Conservation (phyloP, 768 basidiomycete species). For the Boletus patriciae region DNA sequence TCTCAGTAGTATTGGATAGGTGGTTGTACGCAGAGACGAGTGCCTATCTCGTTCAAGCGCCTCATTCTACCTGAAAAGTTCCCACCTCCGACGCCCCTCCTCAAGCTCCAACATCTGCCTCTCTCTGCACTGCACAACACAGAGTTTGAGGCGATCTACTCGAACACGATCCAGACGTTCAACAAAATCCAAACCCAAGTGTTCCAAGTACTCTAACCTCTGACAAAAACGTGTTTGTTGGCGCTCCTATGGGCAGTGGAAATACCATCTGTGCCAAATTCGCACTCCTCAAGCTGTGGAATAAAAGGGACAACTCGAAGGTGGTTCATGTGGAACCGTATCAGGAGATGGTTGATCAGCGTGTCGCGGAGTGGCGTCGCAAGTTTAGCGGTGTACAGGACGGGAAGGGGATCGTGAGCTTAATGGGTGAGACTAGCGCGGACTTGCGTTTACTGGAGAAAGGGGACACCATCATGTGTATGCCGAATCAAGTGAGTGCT, state of each 20-base stretch:
- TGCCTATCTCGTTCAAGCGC: conserved; percentile 97
- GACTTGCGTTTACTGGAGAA: conserved; percentile 88
- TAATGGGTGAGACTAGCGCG: conserved; percentile 93
- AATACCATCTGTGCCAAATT: conserved; percentile 99
- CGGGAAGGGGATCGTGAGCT: conserved; percentile 89
- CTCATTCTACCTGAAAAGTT: conserved; percentile 97
- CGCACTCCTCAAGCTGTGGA: conserved; percentile 91
- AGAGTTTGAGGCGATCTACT: conserved; percentile 87
- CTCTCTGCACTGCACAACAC: conserved; percentile 90
- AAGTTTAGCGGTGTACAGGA: conserved; percentile 85
- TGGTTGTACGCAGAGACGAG: conserved; percentile 97
- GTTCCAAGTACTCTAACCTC: conserved; percentile 97
- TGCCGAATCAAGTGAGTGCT: conserved; percentile 74
- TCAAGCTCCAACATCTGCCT: conserved; percentile 90
- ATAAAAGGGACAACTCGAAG: conserved; percentile 73
- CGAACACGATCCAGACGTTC: conserved; percentile 76
- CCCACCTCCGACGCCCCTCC: conserved; percentile 87
- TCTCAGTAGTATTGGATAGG: conserved; percentile 90
- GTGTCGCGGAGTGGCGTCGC: conserved; percentile 83
- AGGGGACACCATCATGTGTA: conserved; percentile 92
- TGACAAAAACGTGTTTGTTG: conserved; percentile 96
- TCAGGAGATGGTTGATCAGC: conserved; percentile 94
- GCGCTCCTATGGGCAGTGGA: conserved; percentile 94
- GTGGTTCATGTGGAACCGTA: conserved; percentile 97
- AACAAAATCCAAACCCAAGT: conserved; percentile 99